phyloP scores from a whole-genome alignment of 2,329 filamentous ascomycete genomes.

The Chrysosporium keratinophilum region DNA sequence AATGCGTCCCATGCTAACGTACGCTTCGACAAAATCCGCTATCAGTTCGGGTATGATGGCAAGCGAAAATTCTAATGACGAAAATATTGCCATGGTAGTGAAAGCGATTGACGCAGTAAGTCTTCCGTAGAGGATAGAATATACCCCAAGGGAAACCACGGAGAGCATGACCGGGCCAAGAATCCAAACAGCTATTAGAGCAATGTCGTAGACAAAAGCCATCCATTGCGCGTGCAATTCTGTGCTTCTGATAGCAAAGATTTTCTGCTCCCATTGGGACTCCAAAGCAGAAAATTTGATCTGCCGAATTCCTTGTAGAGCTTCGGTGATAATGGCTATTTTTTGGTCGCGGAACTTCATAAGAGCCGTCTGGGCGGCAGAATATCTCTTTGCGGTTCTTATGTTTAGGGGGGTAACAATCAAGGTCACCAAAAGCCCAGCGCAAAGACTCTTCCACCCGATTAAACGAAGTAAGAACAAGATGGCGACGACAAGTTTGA shows the following conservation, averaged over 20 bases:
- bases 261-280: slow-evolving; percentile 61
- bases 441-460: slow-evolving; percentile 58
- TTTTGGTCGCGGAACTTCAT: slow-evolving; percentile 71
- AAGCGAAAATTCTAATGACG: slow-evolving; percentile 60
- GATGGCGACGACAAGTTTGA: slow-evolving; percentile 57
- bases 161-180: slow-evolving; percentile 63
- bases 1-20: slow-evolving; percentile 62
- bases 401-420: slow-evolving; percentile 60
- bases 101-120: slow-evolving; percentile 67
- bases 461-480: slow-evolving; percentile 57
- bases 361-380: slow-evolving; percentile 54
- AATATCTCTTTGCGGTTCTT: slow-evolving; percentile 54
- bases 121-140: slow-evolving; percentile 52
- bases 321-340: slow-evolving; percentile 64
- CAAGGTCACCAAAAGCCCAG: slow-evolving; percentile 55
- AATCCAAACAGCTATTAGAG: slow-evolving; percentile 59
- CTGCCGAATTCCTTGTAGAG: slow-evolving; percentile 66
- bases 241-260: slow-evolving; percentile 52
- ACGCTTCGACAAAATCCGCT: slow-evolving; percentile 59
- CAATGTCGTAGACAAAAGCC: slow-evolving; percentile 54
- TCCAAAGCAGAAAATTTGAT: slow-evolving; percentile 77
- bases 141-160: slow-evolving; percentile 58
- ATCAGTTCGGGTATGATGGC: slow-evolving; percentile 63
- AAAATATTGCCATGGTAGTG: slow-evolving; percentile 65
- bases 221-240: slow-evolving; percentile 59